Percentiles rank a stretch among this genome's conserved stretches.
These are phyloP conservation scores for Aspergillus cejpii DNA, from an alignment of 2,329 filamentous ascomycete species.

Conservation along the genomic window DNA sequence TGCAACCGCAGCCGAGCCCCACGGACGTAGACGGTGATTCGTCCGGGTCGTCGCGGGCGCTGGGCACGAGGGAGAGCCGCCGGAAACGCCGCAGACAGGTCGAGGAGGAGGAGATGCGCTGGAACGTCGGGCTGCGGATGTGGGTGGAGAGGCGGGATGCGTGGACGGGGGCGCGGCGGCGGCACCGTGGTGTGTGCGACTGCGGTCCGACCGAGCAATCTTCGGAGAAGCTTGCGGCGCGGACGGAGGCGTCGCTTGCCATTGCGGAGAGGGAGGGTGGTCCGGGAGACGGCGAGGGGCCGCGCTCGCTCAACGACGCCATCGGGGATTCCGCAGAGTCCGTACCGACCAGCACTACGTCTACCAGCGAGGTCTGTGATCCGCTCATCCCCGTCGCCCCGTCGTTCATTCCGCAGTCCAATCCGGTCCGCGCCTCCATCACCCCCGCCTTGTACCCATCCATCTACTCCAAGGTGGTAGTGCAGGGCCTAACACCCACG, in stretches of 20 bases:
- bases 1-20: constrained; percentile 25
- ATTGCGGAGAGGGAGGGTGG: constrained; percentile 17
- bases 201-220: constrained; percentile 4
- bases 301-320: constrained; percentile 15
- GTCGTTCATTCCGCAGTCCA: constrained; percentile 64
- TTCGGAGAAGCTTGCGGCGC: constrained; percentile 12
- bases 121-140: constrained; percentile 76
- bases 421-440: constrained; percentile 72
- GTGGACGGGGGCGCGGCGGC: constrained; percentile 74
- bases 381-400: constrained; percentile 65
- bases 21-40: constrained; percentile 9
- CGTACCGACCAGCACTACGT: constrained; percentile 29
- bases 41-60: constrained; percentile 25
- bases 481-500: constrained; percentile 70
- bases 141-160: constrained; percentile 70
- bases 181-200: too few species aligned
- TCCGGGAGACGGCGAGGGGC: constrained; percentile 12
- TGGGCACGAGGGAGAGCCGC: constrained; percentile 46
- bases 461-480: constrained; percentile 83
- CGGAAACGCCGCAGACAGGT: constrained; percentile 52
- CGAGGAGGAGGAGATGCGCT: constrained; percentile 60
- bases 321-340: constrained; percentile 23
- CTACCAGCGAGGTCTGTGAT: constrained; percentile 38
- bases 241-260: constrained; percentile 19
- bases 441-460: constrained; percentile 65